Base-by-base conservation (phyloP, 129 eudicot genomes). In the Centaurea solstitialis region DNA sequence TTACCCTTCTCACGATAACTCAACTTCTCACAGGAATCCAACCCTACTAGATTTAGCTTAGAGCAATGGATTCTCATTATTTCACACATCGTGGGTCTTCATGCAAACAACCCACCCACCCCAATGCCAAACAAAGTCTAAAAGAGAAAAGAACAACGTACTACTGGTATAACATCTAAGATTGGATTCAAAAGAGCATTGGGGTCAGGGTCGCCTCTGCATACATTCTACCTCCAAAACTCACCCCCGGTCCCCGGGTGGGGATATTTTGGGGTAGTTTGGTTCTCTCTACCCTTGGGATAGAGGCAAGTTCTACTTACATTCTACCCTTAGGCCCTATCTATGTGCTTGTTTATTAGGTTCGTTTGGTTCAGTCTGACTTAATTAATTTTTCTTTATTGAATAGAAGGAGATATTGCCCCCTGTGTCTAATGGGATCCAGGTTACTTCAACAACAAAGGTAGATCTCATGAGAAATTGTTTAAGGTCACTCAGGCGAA, bases 401-500 rank as follows among this genome's bases (percentile, higher is more conserved):
- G 23, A 81, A 66, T 24, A 83, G 72, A 84, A 89, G 96, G 82
- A 72, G 45, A 68, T 70, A 33, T 21, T 68, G 76, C 80, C 81
- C 47, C 81, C 77, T 38, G 76, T 85, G 61, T 75, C 90, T 79
- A 82, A 68, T 78, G 13, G 41, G 26, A 18, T 81, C 57, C 78
- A 85, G 37, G 82, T 53, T 33, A 85, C 73, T 79, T 81, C 80
- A 50, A 76, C 85, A 68, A 75, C 88, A 77, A 80, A 75, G 83
- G 80, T 78, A 28, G 93, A 94, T 72, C 88, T 78, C 41, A 82
- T 92, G 90, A 85, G 94, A 78, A 92, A 92, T 38, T 94, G 96
- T 79, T 85, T 94, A 73, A 88, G 97, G 88, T 89, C 94, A 26
- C 89, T 94, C 23, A 90, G 86, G 83, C 90, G 79, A 75, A 86